These are phyloP conservation scores for Fusarium oligoseptatum DNA, from an alignment of 2,329 filamentous ascomycete species.

Conservation along the genomic window DNA sequence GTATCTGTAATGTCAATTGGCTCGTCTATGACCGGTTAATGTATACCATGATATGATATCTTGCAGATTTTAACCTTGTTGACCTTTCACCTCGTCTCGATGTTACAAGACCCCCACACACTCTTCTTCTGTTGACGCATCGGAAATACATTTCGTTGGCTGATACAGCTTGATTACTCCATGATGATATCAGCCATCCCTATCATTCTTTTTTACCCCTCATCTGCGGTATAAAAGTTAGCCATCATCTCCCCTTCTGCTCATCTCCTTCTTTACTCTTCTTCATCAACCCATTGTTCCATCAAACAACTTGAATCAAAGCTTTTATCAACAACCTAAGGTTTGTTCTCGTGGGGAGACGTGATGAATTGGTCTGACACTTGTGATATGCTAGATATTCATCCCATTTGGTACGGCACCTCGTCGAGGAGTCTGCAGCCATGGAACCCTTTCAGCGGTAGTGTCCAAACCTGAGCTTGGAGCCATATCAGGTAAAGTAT, in stretches of 20 bases:
- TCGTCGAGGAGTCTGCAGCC: conserved; percentile 39
- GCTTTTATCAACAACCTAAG: conserved; percentile 16
- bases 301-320: background rate
- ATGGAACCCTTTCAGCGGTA: conserved; percentile 53
- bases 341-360: conserved; percentile 29
- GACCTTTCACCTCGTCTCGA: conserved; percentile 3
- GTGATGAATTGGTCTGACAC: conserved; percentile 35
- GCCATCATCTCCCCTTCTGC: background rate
- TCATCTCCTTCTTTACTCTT: conserved; percentile 11
- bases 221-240: conserved; percentile 44
- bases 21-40: background rate
- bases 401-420: conserved; percentile 44
- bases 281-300: conserved; percentile 7
- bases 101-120: conserved; percentile 24
- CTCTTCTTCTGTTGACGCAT: conserved; percentile 12
- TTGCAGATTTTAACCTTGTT: background rate
- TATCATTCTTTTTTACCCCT: conserved; percentile 37
- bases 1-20: background rate
- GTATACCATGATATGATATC: background rate
- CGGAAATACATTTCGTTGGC: conserved; percentile 37
- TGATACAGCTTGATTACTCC: conserved; percentile 26
- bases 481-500: conserved; percentile 58
- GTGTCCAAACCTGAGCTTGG: conserved; percentile 54
- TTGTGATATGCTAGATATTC: conserved; percentile 41
- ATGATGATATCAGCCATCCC: conserved; percentile 36